Conservation (phyloP, 83 land plant species). For the Larix sibirica region DNA sequence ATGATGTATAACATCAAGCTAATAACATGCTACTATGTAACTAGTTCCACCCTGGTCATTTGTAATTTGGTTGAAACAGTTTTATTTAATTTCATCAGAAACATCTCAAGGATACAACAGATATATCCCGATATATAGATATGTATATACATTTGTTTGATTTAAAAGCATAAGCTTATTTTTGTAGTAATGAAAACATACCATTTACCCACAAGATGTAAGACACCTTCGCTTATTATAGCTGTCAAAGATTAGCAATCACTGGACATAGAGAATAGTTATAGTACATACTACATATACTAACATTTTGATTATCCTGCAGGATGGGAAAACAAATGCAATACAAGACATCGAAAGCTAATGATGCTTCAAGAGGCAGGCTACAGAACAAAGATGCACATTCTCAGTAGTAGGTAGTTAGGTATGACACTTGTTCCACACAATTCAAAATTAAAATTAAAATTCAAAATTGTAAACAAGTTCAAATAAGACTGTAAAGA, state of each 20-base stretch:
- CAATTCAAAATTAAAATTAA: no score
- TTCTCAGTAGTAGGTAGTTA: no score
- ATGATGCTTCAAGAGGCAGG: no score
- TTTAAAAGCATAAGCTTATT: not conserved
- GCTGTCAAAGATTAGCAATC: constrained; percentile 12
- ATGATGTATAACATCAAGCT: not conserved
- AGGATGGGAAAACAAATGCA: no score
- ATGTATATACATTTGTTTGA: not conserved
- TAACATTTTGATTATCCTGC: not conserved
- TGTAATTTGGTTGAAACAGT: not conserved
- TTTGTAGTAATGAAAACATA: not conserved
- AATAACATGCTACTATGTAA: not conserved
- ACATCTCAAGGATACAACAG: not conserved
- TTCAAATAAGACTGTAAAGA: no score
- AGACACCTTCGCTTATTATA: constrained; percentile 9
- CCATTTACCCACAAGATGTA: constrained; percentile 1
- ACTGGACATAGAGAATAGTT: not conserved
- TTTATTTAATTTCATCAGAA: not conserved
- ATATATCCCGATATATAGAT: not conserved
- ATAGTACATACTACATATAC: not conserved
- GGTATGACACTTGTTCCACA: no score
- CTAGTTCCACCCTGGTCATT: not conserved
- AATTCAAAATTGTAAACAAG: no score
- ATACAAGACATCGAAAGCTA: no score
- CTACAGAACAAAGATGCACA: no score